A percentile compares a stretch with the other conserved stretches of the same genome.
These are phyloP conservation scores for Jackrogersella minutella DNA, from an alignment of 495 filamentous ascomycete species.

Conservation along the genomic window DNA sequence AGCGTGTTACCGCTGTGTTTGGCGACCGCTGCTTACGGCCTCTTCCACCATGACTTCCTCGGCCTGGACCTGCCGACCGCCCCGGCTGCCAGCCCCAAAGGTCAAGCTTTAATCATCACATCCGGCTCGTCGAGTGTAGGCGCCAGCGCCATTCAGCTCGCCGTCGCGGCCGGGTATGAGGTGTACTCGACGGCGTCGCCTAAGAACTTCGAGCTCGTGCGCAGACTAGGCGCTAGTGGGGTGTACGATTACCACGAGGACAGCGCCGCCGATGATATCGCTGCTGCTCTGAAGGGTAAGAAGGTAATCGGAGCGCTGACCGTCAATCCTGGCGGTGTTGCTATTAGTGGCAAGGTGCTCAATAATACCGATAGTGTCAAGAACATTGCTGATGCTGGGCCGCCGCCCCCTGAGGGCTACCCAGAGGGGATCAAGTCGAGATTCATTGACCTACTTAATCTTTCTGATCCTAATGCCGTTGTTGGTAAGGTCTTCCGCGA, in stretches of 20 bases:
- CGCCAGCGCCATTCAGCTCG: slow-evolving; percentile 65
- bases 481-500: slow-evolving; percentile 10
- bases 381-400: slow-evolving; percentile 19
- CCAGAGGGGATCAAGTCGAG: slow-evolving; percentile 10
- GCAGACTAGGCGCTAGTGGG: slow-evolving; percentile 59
- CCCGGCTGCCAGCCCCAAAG: slow-evolving; percentile 32
- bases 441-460: slow-evolving; percentile 8
- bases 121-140: slow-evolving; percentile 64
- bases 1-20: slow-evolving; percentile 55
- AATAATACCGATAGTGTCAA: slow-evolving; percentile 9
- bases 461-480: slow-evolving; percentile 4
- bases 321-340: slow-evolving; percentile 18
- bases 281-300: slow-evolving; percentile 39
- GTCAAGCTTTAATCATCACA: slow-evolving; percentile 58
- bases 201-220: slow-evolving; percentile 60
- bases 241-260: slow-evolving; percentile 64
- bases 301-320: slow-evolving; percentile 26
- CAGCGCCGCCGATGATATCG: slow-evolving; percentile 39
- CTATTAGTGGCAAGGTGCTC: slow-evolving; percentile 1
- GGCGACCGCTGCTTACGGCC: slow-evolving; percentile 53
- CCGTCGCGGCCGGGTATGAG: slow-evolving; percentile 60
- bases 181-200: slow-evolving; percentile 59
- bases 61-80: background rate
- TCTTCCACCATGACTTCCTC: slow-evolving; percentile 39
- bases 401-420: slow-evolving; percentile 9